phyloP scores from a whole-genome alignment of 2,329 filamentous ascomycete genomes.

The Venturia aucupariae region DNA sequence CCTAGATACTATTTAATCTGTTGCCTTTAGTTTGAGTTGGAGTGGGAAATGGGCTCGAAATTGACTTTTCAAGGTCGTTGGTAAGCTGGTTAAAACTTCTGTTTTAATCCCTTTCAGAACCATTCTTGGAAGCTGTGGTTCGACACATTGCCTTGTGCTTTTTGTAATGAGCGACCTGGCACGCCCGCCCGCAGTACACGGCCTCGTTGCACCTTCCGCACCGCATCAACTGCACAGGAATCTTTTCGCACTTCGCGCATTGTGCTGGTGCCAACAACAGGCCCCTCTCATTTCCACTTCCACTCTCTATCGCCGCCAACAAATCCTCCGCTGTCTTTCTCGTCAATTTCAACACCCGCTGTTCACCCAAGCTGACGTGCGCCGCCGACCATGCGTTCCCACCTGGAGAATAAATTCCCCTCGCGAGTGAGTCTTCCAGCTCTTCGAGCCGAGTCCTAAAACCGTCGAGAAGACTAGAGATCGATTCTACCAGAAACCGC shows the following conservation, averaged over 20 bases:
- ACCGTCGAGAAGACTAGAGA: slow-evolving; percentile 5
- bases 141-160: slow-evolving; percentile 7
- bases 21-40: neutral
- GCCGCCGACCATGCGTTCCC: slow-evolving; percentile 7
- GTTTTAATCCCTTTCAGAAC: neutral
- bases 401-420: neutral
- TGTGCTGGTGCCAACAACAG: neutral
- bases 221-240: neutral
- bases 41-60: neutral
- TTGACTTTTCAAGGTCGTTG: neutral
- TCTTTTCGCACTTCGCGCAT: neutral
- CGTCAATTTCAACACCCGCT: slow-evolving; percentile 6
- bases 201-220: slow-evolving; percentile 3
- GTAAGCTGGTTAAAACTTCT: neutral
- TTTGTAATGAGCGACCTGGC: slow-evolving; percentile 4
- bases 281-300: neutral
- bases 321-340: slow-evolving; percentile 7
- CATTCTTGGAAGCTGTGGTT: slow-evolving; percentile 1
- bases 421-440: slow-evolving; percentile 3
- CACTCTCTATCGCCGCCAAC: neutral
- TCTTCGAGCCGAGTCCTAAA: neutral
- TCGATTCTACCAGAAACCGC: slow-evolving; percentile 1
- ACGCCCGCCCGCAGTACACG: slow-evolving; percentile 2
- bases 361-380: slow-evolving; percentile 7
- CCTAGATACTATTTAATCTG: too few relatives aligned